phyloP scores from a whole-genome alignment of 768 basidiomycete genomes.

The Termitomyces heimii region DNA sequence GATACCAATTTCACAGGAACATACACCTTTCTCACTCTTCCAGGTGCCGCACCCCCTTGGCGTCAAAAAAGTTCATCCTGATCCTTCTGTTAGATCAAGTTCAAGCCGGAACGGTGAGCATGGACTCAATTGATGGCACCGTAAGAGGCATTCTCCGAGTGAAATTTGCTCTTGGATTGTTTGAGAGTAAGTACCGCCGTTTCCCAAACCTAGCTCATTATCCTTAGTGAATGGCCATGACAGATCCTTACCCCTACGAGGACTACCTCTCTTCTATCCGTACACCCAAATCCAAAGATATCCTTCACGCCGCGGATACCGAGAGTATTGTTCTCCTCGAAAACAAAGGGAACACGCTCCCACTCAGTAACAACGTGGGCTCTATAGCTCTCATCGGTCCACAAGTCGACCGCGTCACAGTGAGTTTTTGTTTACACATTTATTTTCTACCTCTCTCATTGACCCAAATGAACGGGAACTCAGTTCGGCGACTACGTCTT shows the following conservation, averaged over 20 bases:
- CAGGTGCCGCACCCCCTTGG: slow-evolving; percentile 28
- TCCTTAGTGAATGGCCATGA: neutral
- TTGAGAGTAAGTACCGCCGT: slow-evolving; percentile 43
- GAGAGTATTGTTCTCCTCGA: slow-evolving; percentile 61
- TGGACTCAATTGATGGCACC: slow-evolving; percentile 48
- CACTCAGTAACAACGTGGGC: slow-evolving; percentile 40
- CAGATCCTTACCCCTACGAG: slow-evolving; percentile 62
- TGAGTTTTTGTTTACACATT: slow-evolving; percentile 19
- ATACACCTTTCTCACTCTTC: slow-evolving; percentile 57
- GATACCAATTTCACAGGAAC: slow-evolving; percentile 23
- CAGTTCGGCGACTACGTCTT: slow-evolving; percentile 64
- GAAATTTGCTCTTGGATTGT: slow-evolving; percentile 58
- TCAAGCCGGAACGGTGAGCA: slow-evolving; percentile 43
- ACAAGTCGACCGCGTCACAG: slow-evolving; percentile 54
- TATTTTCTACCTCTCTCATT: neutral
- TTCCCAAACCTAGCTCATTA: neutral
- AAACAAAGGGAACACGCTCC: slow-evolving; percentile 47
- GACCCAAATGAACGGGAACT: neutral
- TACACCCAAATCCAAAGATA: slow-evolving; percentile 40
- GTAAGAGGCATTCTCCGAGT: slow-evolving; percentile 48
- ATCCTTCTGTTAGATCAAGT: slow-evolving; percentile 43
- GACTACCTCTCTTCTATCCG: slow-evolving; percentile 53
- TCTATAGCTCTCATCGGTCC: slow-evolving; percentile 64
- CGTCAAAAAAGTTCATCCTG: neutral
- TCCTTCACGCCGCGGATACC: slow-evolving; percentile 49